Evolutionary conservation across 2,329 filamentous ascomycete genomes (phyloP).

Genomic region (Trichoderma polysporum): DNA sequence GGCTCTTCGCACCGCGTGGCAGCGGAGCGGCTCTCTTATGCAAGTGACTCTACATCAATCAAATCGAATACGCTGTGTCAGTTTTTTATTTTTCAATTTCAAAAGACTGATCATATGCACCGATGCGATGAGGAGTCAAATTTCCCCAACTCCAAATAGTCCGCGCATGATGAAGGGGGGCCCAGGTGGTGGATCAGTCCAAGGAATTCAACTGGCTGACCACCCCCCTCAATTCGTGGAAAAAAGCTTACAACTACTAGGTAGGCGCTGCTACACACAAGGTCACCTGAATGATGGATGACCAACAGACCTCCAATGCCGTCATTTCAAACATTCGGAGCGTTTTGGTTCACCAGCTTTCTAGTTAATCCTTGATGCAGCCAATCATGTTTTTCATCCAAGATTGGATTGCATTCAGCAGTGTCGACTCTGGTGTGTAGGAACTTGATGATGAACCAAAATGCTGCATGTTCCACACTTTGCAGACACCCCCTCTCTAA

Average conservation of each 20-base stretch:
- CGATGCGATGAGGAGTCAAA: not conserved
- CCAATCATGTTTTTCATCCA: not conserved
- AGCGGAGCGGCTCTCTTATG: not conserved
- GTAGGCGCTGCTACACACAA: not conserved
- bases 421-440: not conserved
- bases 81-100: not conserved
- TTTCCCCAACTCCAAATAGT: not conserved
- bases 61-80: too few relatives aligned
- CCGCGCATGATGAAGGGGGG: not conserved
- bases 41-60: not conserved
- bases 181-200: not conserved
- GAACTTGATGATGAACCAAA: not conserved
- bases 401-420: not conserved
- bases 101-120: not conserved
- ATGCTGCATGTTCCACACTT: not conserved
- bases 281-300: constrained; percentile 8
- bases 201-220: not conserved
- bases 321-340: not conserved
- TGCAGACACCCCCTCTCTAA: not conserved
- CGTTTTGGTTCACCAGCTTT: not conserved
- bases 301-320: not conserved
- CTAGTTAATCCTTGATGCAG: not conserved
- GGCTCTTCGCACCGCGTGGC: not conserved
- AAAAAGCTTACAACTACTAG: not conserved
- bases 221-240: not conserved